Conservation (phyloP, 352 stramenopile genomes). For the Pythium scleroteichum region DNA sequence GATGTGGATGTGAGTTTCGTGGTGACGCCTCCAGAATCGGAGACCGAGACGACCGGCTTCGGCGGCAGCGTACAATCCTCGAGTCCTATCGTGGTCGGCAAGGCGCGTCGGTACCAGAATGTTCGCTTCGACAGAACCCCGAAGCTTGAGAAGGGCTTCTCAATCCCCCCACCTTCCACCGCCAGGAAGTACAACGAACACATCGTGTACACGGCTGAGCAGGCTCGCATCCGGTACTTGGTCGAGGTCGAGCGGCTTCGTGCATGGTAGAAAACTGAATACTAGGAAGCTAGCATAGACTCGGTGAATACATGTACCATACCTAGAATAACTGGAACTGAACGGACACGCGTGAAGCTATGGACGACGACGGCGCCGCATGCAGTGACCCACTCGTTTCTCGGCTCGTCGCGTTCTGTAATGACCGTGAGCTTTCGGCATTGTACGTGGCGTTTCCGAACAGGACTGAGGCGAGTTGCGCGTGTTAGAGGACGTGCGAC, state of each 20-base stretch:
- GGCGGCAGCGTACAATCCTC: neutral
- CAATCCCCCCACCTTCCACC: neutral
- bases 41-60: neutral
- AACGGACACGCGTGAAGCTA: neutral
- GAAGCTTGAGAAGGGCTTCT: conserved; percentile 14
- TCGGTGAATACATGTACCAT: too few relatives aligned
- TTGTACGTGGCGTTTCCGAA: too few relatives aligned
- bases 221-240: conserved; percentile 23
- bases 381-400: conserved; percentile 11
- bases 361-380: conserved; percentile 3
- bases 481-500: conserved; percentile 23
- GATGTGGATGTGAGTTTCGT: conserved; percentile 16
- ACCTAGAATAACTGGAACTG: too few relatives aligned
- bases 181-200: conserved; percentile 23
- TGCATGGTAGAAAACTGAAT: conserved; percentile 1
- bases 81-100: conserved; percentile 10
- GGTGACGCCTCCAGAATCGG: conserved; percentile 2
- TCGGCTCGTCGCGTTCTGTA: conserved; percentile 16
- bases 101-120: conserved; percentile 16
- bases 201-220: conserved; percentile 17
- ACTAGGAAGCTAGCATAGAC: conserved; percentile 1
- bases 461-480: too few relatives aligned
- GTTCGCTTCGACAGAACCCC: conserved; percentile 11
- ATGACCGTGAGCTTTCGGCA: conserved; percentile 1
- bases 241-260: conserved; percentile 18